A percentile compares a stretch with the other conserved stretches of the same genome.
These are phyloP conservation scores for Colletotrichum neosansevieriae DNA, from an alignment of 2,329 filamentous ascomycete genomes.

Conservation along the genomic window DNA sequence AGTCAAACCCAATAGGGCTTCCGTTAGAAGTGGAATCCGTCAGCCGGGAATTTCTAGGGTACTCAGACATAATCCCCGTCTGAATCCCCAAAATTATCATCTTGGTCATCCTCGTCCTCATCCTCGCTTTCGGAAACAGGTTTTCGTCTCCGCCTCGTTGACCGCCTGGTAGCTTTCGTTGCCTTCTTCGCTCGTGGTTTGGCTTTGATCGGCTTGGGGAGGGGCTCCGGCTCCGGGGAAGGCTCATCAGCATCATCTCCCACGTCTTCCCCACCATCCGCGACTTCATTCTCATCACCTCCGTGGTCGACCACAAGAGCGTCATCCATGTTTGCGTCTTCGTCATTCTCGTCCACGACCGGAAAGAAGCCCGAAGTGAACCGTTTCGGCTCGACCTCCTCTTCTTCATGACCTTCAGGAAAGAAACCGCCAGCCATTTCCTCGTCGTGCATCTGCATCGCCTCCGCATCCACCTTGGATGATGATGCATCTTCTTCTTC, in stretches of 20 bases:
- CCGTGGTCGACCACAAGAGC: conserved; percentile 51
- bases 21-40: no score
- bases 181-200: conserved; percentile 25
- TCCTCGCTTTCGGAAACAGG: conserved; percentile 29
- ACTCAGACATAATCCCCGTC: conserved; percentile 34
- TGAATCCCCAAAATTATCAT: conserved; percentile 27
- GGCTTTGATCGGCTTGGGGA: conserved; percentile 30
- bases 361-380: conserved; percentile 63
- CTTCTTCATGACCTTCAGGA: conserved; percentile 66
- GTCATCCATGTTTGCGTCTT: conserved; percentile 49
- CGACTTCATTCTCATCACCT: not conserved
- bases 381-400: conserved; percentile 52
- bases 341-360: conserved; percentile 58
- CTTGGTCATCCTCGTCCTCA: conserved; percentile 31
- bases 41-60: no score
- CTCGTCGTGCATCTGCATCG: conserved; percentile 54
- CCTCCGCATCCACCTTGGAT: conserved; percentile 40
- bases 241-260: conserved; percentile 1
- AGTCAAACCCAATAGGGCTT: no score
- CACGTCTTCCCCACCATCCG: conserved; percentile 1
- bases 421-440: conserved; percentile 69
- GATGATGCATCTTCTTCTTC: conserved; percentile 1
- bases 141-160: conserved; percentile 28
- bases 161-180: conserved; percentile 26
- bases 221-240: conserved; percentile 1